These are phyloP conservation scores for Ascochyta fabae DNA, from an alignment of 2,329 filamentous ascomycete genomes.

Conservation along the genomic window DNA sequence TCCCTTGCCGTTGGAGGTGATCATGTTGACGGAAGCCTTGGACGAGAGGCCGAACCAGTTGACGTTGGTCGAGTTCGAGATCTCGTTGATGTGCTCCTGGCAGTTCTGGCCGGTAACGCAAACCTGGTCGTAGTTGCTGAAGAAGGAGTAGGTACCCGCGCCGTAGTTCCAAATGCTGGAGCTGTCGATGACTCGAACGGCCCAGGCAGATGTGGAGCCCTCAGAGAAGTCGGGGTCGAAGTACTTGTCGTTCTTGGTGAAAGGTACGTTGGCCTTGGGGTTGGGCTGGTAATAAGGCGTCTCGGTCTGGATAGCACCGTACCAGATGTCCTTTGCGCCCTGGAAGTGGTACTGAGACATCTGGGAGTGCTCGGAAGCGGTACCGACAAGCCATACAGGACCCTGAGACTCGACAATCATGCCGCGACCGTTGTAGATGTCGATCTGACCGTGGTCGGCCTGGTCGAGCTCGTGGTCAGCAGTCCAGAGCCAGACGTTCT, in stretches of 20 bases:
- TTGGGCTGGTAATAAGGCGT: constrained; percentile 75
- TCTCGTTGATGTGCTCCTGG: constrained; percentile 58
- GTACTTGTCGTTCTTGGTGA: constrained; percentile 54
- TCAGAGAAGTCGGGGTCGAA: constrained; percentile 53
- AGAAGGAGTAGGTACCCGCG: constrained; percentile 64
- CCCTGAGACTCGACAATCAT: constrained; percentile 79
- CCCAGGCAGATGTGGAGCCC: constrained; percentile 53
- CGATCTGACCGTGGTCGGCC: constrained; percentile 73
- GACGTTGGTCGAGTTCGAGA: constrained; percentile 53
- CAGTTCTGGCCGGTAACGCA: constrained; percentile 58
- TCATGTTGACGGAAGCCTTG: constrained; percentile 59
- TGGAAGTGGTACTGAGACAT: constrained; percentile 75
- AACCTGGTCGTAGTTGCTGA: constrained; percentile 62
- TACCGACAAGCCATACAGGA: constrained; percentile 76
- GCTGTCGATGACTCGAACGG: constrained; percentile 51
- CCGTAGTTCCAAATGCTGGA: constrained; percentile 55
- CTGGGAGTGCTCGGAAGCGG: constrained; percentile 68
- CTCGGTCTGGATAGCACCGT: constrained; percentile 72
- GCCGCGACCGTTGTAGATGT: constrained; percentile 87
- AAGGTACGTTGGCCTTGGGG: constrained; percentile 65
- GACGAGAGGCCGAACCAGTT: constrained; percentile 57
- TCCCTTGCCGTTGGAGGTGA: constrained; percentile 48
- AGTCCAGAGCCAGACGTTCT: constrained; percentile 92
- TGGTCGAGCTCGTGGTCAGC: constrained; percentile 88
- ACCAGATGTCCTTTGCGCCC: constrained; percentile 66